Conservation (phyloP, 768 basidiomycete species). For the Amanita inopinata region DNA sequence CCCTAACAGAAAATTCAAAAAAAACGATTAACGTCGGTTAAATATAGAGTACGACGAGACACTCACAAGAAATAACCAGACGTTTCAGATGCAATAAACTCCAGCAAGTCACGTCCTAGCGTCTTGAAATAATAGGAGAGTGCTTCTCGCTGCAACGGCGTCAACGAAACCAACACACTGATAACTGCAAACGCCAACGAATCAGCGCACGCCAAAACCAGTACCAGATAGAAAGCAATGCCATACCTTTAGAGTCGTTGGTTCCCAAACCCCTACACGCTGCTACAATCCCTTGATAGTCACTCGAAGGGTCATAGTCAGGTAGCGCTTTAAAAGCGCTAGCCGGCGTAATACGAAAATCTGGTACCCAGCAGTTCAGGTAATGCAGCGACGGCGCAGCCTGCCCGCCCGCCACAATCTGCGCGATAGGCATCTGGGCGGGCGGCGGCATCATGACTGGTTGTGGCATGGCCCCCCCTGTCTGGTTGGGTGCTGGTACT, state of each 20-base stretch:
- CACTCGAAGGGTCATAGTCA: neutral
- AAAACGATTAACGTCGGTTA: neutral
- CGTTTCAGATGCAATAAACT: neutral
- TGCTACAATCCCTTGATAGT: neutral
- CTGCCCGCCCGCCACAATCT: neutral
- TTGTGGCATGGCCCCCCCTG: neutral
- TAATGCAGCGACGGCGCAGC: neutral
- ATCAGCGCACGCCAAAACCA: neutral
- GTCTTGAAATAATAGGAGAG: neutral
- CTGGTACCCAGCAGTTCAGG: neutral
- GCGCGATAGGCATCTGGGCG: neutral
- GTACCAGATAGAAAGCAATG: neutral
- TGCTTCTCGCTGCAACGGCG: neutral
- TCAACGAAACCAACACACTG: neutral
- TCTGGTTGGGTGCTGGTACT: no score
- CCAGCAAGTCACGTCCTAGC: neutral
- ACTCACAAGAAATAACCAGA: neutral
- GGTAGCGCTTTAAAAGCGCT: neutral
- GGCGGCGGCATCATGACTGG: no score
- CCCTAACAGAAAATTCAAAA: neutral
- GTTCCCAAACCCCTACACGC: neutral
- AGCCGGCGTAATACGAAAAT: neutral
- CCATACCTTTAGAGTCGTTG: neutral
- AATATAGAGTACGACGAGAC: neutral
- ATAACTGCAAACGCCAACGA: neutral